Evolutionary conservation across 2,329 filamentous ascomycete genomes (phyloP).

Genomic region (Exophiala oligosperma): DNA sequence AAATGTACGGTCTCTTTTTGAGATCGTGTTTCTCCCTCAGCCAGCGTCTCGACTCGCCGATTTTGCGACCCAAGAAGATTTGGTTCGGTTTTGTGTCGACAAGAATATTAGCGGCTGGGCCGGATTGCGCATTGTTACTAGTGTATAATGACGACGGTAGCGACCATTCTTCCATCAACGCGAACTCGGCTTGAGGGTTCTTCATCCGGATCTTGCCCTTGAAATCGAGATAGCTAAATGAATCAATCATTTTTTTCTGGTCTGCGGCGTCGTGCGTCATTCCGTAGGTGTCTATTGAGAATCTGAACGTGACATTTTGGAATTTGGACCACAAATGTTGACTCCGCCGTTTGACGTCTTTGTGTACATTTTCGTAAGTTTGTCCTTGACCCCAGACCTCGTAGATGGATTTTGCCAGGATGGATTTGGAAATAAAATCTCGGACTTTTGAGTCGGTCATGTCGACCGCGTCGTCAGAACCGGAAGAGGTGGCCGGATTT

Average conservation of each 20-base stretch:
- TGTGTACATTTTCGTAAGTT: conserved; percentile 66
- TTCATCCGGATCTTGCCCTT: conserved; percentile 76
- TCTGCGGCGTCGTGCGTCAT: conserved; percentile 64
- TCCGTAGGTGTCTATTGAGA: conserved; percentile 79
- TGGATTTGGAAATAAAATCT: conserved; percentile 70
- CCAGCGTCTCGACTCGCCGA: conserved; percentile 67
- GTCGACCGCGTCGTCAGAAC: conserved; percentile 36
- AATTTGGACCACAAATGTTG: conserved; percentile 67
- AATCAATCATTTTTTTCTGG: conserved; percentile 76
- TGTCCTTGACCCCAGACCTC: conserved; percentile 80
- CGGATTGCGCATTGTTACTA: neutral
- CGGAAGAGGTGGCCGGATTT: no score
- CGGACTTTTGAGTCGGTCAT: conserved; percentile 61
- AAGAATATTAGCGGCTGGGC: conserved; percentile 3
- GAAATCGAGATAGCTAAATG: conserved; percentile 76
- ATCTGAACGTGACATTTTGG: conserved; percentile 70
- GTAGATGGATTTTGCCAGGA: conserved; percentile 80
- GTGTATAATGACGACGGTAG: neutral
- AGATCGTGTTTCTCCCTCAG: conserved; percentile 75
- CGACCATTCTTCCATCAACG: conserved; percentile 79
- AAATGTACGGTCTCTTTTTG: conserved; percentile 92
- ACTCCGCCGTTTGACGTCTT: conserved; percentile 60
- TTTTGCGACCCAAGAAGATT: conserved; percentile 70
- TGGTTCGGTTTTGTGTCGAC: conserved; percentile 52
- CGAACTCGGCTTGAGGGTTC: conserved; percentile 71